phyloP scores from a whole-genome alignment of 495 filamentous ascomycete species.

The Achaetomiella virescens region DNA sequence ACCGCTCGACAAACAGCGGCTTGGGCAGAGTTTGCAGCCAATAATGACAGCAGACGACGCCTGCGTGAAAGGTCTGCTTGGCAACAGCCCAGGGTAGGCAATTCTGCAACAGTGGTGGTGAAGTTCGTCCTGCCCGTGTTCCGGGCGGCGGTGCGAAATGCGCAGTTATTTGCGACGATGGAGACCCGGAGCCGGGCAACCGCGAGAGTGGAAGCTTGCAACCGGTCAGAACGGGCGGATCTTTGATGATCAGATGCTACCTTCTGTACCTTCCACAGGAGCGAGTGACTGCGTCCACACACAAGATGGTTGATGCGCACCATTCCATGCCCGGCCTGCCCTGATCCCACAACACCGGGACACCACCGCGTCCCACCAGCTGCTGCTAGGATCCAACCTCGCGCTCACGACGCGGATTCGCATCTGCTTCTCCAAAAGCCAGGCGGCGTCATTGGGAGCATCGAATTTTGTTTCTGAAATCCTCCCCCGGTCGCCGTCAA shows the following conservation, averaged over 20 bases:
- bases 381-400: background rate
- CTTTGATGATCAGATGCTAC: background rate
- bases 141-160: background rate
- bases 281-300: no score
- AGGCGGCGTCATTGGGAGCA: background rate
- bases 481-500: conserved; percentile 23
- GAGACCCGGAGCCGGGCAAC: conserved; percentile 19
- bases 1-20: conserved; percentile 1
- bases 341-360: background rate
- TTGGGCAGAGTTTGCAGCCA: background rate
- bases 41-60: background rate
- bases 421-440: conserved; percentile 1
- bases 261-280: no score
- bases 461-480: conserved; percentile 6
- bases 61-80: conserved; percentile 2
- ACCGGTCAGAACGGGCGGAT: conserved; percentile 1
- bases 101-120: background rate
- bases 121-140: background rate
- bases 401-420: background rate
- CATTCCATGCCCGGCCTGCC: no score
- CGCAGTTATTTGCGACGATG: background rate
- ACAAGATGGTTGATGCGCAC: no score
- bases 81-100: conserved; percentile 8
- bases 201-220: conserved; percentile 9
- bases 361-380: background rate